Conservation (phyloP, 1,284 basidiomycete genomes). For the Cystobasidium sp. region DNA sequence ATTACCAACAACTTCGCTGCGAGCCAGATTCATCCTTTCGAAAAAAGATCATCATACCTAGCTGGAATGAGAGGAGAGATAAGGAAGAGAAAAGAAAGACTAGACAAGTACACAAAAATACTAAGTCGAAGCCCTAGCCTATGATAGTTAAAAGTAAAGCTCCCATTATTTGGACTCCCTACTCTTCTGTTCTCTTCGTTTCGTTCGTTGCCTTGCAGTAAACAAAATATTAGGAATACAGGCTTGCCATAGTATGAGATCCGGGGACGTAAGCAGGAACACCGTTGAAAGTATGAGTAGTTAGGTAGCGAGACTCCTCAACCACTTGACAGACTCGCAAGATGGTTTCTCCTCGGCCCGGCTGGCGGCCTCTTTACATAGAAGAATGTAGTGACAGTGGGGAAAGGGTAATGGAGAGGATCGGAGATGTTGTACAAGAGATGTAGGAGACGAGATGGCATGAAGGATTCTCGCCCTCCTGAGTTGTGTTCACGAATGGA, state of each 20-base stretch:
- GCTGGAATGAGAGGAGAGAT: not conserved
- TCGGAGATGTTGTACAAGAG: not conserved
- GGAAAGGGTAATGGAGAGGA: not conserved
- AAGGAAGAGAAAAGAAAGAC: not conserved
- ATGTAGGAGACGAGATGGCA: not conserved
- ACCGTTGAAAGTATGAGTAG: too few species aligned
- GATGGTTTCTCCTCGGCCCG: not conserved
- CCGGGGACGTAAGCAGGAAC: too few species aligned
- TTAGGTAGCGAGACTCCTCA: too few species aligned
- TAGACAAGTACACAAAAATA: constrained; percentile 9
- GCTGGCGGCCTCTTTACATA: not conserved
- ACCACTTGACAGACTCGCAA: not conserved
- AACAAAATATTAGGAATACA: constrained; percentile 1
- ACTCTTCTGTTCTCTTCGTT: not conserved
- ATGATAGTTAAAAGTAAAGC: too few species aligned
- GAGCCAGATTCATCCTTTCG: too few species aligned
- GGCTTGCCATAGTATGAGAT: not conserved
- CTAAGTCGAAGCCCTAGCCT: not conserved
- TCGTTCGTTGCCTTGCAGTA: not conserved
- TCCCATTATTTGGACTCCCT: too few species aligned
- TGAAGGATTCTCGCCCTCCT: not conserved
- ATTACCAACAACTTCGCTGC: too few species aligned
- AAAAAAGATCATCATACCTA: too few species aligned
- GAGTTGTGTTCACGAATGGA: not conserved
- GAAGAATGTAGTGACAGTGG: constrained; percentile 3